Evolutionary conservation across 2,329 filamentous ascomycete genomes (phyloP).

Genomic region (Pseudomassariella vexata): DNA sequence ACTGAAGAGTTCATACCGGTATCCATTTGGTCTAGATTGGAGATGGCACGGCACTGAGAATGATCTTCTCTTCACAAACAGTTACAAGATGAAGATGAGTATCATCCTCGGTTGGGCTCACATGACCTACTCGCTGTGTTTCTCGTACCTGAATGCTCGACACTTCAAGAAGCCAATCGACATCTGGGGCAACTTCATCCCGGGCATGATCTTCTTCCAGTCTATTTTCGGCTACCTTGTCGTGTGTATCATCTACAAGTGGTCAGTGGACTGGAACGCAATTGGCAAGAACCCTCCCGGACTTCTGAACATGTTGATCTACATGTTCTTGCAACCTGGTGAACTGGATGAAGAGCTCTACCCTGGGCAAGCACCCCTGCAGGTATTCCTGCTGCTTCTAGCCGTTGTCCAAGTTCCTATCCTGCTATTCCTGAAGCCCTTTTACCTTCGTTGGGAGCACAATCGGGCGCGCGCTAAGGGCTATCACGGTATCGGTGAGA

Average conservation of each 20-base stretch:
- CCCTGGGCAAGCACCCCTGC: conserved; percentile 67
- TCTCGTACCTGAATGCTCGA: conserved; percentile 86
- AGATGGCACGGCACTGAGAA: conserved; percentile 97
- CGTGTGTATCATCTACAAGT: conserved; percentile 93
- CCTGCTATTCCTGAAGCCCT: conserved; percentile 88
- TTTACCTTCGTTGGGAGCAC: conserved; percentile 91
- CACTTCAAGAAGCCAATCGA: conserved; percentile 95
- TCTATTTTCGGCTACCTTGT: conserved; percentile 96
- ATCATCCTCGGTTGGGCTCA: conserved; percentile 95
- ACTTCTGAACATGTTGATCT: conserved; percentile 97
- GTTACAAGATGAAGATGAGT: conserved; percentile 99
- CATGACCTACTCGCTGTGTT: conserved; percentile 97
- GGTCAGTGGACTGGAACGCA: conserved; percentile 79
- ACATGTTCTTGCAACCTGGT: conserved; percentile 95
- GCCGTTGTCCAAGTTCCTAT: conserved; percentile 85
- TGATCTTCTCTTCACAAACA: conserved; percentile 92
- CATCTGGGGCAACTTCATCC: conserved; percentile 95
- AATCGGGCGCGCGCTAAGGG: conserved; percentile 82
- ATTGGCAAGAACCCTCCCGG: conserved; percentile 68
- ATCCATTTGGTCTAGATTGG: conserved; percentile 94
- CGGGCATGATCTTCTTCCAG: conserved; percentile 99
- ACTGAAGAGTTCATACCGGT: conserved; percentile 70
- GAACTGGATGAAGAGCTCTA: conserved; percentile 70
- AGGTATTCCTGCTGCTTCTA: conserved; percentile 72
- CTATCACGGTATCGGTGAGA: conserved; percentile 90